Evolutionary conservation across 805 yeast genomes (phyloP).

Genomic region (Metschnikowia anglica): DNA sequence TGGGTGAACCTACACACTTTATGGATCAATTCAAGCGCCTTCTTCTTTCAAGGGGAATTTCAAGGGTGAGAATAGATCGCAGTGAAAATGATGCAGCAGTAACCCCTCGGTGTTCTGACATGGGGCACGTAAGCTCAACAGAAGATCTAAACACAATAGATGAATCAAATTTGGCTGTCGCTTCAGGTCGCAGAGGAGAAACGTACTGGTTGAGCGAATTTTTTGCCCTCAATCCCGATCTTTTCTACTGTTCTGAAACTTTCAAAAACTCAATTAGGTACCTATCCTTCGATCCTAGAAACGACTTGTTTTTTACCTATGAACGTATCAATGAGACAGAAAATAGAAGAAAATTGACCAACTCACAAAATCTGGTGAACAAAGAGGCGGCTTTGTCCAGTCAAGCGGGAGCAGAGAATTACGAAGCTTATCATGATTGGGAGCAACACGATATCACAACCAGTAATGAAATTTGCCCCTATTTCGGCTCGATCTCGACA

Average conservation of each 20-base stretch:
- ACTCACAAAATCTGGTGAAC: background rate
- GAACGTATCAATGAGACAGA: too few species aligned
- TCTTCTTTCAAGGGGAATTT: background rate
- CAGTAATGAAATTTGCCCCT: background rate
- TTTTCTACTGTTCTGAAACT: background rate
- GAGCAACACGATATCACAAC: slow-evolving; percentile 26
- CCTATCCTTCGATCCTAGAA: background rate
- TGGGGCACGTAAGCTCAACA: background rate
- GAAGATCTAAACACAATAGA: too few species aligned
- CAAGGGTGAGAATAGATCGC: background rate
- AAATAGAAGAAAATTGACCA: background rate
- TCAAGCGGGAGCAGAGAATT: background rate
- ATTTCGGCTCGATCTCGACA: slow-evolving; percentile 15
- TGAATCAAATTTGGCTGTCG: too few species aligned
- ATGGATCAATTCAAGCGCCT: background rate
- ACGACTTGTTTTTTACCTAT: background rate
- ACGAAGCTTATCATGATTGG: slow-evolving; percentile 29
- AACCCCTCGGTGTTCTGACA: background rate
- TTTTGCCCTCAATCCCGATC: background rate
- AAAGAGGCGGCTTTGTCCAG: background rate
- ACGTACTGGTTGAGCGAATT: background rate
- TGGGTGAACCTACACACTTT: background rate
- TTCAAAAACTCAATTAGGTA: background rate
- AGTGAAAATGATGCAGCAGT: background rate
- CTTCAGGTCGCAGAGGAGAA: too few species aligned